Evolutionary conservation across 768 basidiomycete genomes (phyloP), one percentile per base, ranked within the genome.

Genomic region (Agaricus subrufescens): DNA sequence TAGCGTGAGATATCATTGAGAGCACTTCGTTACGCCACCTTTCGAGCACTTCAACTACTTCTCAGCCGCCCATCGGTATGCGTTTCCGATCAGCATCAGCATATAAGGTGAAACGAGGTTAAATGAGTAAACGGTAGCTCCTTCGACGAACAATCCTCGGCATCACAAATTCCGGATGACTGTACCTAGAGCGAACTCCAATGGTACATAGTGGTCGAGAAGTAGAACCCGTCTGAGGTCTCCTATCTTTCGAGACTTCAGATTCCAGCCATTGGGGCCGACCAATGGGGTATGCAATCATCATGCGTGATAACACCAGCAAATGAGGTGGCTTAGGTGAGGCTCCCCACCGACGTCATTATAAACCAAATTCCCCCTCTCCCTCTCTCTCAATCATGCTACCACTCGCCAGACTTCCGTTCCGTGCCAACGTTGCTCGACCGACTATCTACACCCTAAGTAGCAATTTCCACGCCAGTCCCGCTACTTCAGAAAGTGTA

Each of bases 401-500:
- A 12, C 54, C 49, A 9, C 29, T 39, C n/a, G 25, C 42, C 23
- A 29, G 45, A 7, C 43, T 37, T 23, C 23, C 40, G 34, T 34
- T 56, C 15, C 43, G 29, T 1, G 7, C 44, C 8, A n/a, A 51
- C 25, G 40, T 51, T 31, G 19, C 34, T 30, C 31, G 52, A 6
- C 48, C 52, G 29, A 39, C 45, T 38, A 19, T 53, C 4, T 43
- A 34, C 45, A 50, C 58, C 14, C 52, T 58, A 31, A 49, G 60
- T 14, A 70, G 74, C 15, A 38, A 59, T 2, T 61, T 80, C 57
- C 76, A 77, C 58, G 57, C 67, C 1, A 70, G 73, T 10, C 70
- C 73, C 5, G 53, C 65, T 26, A 63, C 70, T 9, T 61, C 57
- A 2, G 76, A 78, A 52, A 73, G 73, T 0, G 66, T 79, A 19